Evolutionary conservation across 2,329 filamentous ascomycete species (phyloP).

Genomic region (Monosporascus sp.): DNA sequence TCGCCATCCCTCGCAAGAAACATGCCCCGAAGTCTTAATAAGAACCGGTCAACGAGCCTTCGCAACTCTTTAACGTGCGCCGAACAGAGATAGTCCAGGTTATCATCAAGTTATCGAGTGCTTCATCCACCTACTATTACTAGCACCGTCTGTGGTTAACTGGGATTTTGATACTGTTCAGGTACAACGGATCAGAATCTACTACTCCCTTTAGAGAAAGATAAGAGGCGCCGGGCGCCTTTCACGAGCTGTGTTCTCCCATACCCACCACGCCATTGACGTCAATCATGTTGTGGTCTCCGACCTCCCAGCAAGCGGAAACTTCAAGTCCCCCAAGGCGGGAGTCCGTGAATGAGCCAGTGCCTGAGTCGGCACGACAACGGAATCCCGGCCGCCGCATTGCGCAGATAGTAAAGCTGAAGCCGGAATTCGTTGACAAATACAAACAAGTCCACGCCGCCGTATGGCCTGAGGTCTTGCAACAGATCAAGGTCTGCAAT

Average conservation of each 20-base stretch:
- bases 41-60: no score
- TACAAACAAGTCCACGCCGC: constrained; percentile 71
- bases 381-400: constrained; percentile 50
- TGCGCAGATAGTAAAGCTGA: constrained; percentile 69
- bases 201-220: no score
- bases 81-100: no score
- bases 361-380: constrained; percentile 19
- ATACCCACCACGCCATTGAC: not conserved
- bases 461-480: constrained; percentile 73
- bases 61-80: no score
- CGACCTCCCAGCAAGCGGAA: not conserved
- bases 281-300: not conserved
- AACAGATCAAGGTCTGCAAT: constrained; percentile 70
- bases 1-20: not conserved
- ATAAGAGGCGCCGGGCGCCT: no score
- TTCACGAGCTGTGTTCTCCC: not conserved
- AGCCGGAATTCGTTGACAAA: constrained; percentile 57
- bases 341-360: constrained; percentile 1
- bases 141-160: no score
- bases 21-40: not conserved
- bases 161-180: no score
- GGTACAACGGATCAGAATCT: no score
- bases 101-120: no score
- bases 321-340: not conserved
- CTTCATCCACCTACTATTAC: not conserved